Base-by-base conservation (phyloP, 768 basidiomycete genomes). In the Cystobasidium onofrii region DNA sequence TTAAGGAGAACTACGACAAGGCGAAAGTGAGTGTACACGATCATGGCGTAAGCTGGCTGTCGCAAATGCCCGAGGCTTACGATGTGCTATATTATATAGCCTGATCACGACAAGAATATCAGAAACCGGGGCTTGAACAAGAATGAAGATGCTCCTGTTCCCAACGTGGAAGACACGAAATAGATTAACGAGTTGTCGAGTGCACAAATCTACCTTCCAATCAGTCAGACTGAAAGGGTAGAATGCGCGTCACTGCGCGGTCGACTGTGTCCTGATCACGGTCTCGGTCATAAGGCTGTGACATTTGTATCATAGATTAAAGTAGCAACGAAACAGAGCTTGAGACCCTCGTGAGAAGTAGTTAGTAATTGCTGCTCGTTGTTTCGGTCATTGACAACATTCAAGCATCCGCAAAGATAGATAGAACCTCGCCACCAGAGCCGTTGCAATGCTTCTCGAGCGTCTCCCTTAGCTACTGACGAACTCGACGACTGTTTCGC, bases 91-190 rank as follows among this genome's bases (percentile, higher is more conserved):
- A 17, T 33, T 18, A 15, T 17, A 27, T 50, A 71, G 69, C 69
- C 69, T 36, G 69, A 71, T 39, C 69, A 71, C 39, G 43, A 71
- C 6, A 36, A 52, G 27, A 52, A 55, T 36, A 71, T 60, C 34
- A 36, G 29, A 39, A 55, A 60, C 18, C 69, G 69, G 33, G 44
- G 44, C 4, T n/a, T 71, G 25, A 44, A 71, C n/a, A 71, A 71
- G 25, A 23, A 60, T 25, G 57, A 54, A 31, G 46, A 67, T 27
- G 63, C 41, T 27, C 63, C 63, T 9, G 63, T 64, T 20, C 63
- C 63, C 9, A 27, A 64, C 41, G 34, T 27, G 2, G 41, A 64
- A 13, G 63, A 64, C 25, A 43, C 41, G 27, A 57, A 57, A 57
- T 25, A 57, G 12, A 33, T 57, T 25, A 6, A 6, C 12, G 23